Evolutionary conservation across 352 stramenopile genomes (phyloP).

Genomic region (Phytophthora ohioensis): DNA sequence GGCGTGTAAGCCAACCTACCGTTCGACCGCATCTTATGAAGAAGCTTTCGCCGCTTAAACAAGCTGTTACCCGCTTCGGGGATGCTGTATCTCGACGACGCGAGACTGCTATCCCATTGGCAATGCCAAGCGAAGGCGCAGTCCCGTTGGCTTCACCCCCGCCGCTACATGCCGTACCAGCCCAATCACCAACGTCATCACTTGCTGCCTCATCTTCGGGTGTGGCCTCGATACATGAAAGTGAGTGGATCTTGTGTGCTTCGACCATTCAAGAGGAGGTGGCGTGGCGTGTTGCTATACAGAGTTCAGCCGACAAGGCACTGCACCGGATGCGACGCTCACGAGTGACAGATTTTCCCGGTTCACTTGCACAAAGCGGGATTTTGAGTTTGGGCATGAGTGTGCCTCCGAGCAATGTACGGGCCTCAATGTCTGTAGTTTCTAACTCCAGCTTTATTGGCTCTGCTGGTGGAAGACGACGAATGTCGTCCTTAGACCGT

Average conservation of each 20-base stretch:
- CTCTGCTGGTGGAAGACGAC: conserved; percentile 19
- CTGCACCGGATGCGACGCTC: conserved; percentile 67
- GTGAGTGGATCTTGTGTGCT: conserved; percentile 80
- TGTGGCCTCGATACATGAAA: conserved; percentile 30
- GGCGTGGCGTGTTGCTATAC: conserved; percentile 71
- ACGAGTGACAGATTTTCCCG: conserved; percentile 61
- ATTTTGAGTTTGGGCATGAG: conserved; percentile 46
- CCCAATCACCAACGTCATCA: conserved; percentile 27
- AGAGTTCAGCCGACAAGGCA: conserved; percentile 76
- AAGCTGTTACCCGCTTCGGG: conserved; percentile 64
- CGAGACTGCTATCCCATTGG: conserved; percentile 23
- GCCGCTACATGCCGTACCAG: conserved; percentile 10
- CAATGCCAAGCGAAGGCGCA: conserved; percentile 1
- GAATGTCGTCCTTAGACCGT: conserved; percentile 47
- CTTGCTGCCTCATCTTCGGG: conserved; percentile 28
- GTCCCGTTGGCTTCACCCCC: conserved; percentile 19
- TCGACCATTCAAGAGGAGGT: conserved; percentile 69
- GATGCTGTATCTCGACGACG: conserved; percentile 48
- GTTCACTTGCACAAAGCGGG: conserved; percentile 52
- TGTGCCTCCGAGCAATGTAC: conserved; percentile 36
- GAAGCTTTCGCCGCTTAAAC: conserved; percentile 73
- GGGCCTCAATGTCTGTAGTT: conserved; percentile 38
- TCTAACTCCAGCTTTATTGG: conserved; percentile 23
- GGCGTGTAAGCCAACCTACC: conserved; percentile 29
- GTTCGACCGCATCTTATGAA: conserved; percentile 40